Conservation (phyloP, 148 eudicot genomes). For the Pouteria glomerata region DNA sequence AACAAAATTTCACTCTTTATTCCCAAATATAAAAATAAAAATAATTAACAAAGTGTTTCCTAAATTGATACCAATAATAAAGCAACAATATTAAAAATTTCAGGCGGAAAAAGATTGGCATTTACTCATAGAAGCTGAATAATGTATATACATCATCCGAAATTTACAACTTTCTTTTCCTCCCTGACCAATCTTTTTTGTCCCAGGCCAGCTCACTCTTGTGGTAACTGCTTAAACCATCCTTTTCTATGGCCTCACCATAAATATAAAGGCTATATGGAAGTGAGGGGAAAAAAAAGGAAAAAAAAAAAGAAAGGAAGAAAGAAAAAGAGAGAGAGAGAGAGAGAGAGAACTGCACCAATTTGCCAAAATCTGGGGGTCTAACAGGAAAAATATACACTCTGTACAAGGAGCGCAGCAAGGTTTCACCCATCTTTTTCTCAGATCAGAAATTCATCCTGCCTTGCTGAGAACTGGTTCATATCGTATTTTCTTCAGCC, state of each 20-base stretch:
- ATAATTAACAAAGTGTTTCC: too few species aligned
- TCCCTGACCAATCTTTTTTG: not conserved
- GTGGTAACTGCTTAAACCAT: constrained; percentile 4
- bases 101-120: not conserved
- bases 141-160: constrained; percentile 1
- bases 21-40: too few species aligned
- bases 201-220: not conserved
- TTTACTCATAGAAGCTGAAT: constrained; percentile 5
- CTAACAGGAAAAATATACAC: constrained; percentile 11
- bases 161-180: constrained; percentile 2
- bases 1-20: too few species aligned
- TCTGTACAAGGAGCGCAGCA: constrained; percentile 11
- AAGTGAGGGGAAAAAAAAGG: not conserved
- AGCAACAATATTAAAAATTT: not conserved
- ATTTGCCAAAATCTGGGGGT: constrained; percentile 17
- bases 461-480: constrained; percentile 59
- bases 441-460: constrained; percentile 17
- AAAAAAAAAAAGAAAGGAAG: too few species aligned
- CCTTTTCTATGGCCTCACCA: constrained; percentile 5
- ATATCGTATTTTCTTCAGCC: constrained; percentile 62
- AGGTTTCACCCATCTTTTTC: not conserved
- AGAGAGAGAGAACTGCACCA: not conserved
- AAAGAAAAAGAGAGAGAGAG: too few species aligned
- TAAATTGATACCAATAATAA: not conserved
- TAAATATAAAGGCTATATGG: not conserved